Evolutionary conservation across 306 rosid species (phyloP), one percentile per base, ranked within the genome.

Genomic region (Sicyos edulis): DNA sequence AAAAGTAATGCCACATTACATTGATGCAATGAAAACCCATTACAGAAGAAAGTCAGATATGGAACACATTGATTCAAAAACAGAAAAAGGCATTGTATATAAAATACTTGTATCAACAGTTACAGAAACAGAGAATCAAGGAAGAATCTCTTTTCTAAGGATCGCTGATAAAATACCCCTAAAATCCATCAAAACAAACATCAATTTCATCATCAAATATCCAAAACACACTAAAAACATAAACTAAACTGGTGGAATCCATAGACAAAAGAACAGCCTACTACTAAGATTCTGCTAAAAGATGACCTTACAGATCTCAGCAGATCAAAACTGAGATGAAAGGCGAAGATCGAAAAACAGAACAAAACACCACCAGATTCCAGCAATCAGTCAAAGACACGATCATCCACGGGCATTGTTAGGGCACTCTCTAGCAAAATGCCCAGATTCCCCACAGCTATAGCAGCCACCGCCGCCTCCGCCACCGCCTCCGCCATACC

Each of bases 341-440:
- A 37, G 8, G 44, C 6, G 44, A 37, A 58, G 34, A 20, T 45
- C 4, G 0, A 19, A 37, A 72, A 58, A 10, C 52, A 26, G 40
- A 54, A 58, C 65, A 72, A 55, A 72, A 72, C 62, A 55, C 66
- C 75, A 34, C 75, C 53, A 17, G 53, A 72, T 22, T 20, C 15
- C 5, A 40, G 54, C 55, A 66, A 49, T 49, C 53, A 13, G 45
- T 52, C 20, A 52, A 71, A n/a, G 12, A 17, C 17, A 32, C 37
- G 70, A 57, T 79, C 81, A 83, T 79, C 81, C 80, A 74, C 81
- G 83, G 57, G 70, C 63, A 16, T 75, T 29, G 74, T 55, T 77
- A 0, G 87, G 78, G 72, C 89, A 86, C 54, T 83, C 87, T 68
- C 87, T 75, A 1, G 89, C 89, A 32, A 86, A 86, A 78, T 85